These are phyloP conservation scores for Aspergillus sp. DNA, from an alignment of 2,329 filamentous ascomycete genomes.

Conservation along the genomic window DNA sequence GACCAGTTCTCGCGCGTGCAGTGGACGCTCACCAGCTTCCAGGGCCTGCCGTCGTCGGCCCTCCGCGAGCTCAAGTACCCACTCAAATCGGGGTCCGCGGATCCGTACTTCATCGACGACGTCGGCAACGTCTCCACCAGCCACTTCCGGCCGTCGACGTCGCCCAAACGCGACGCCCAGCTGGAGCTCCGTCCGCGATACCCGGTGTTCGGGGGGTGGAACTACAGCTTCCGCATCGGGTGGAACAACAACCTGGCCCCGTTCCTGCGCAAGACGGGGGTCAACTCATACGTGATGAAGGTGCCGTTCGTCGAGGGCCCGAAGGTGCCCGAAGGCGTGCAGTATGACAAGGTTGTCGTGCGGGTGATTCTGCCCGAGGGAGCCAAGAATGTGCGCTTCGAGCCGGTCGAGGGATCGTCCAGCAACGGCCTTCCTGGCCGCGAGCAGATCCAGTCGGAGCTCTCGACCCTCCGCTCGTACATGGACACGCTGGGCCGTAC, in stretches of 20 bases:
- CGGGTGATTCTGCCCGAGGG: conserved; percentile 86
- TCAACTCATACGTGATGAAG: conserved; percentile 71
- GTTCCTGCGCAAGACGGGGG: conserved; percentile 56
- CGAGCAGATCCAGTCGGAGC: conserved; percentile 43
- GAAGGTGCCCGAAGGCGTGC: conserved; percentile 72
- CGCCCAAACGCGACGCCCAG: conserved; percentile 64
- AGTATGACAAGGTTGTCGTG: conserved; percentile 72
- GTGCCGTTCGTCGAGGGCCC: conserved; percentile 91
- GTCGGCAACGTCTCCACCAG: conserved; percentile 97
- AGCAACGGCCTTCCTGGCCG: conserved; percentile 59
- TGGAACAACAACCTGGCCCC: conserved; percentile 82
- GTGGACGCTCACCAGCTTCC: conserved; percentile 64
- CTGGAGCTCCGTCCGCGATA: conserved; percentile 90
- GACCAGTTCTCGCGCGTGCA: conserved; percentile 66
- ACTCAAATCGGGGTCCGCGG: conserved; percentile 66
- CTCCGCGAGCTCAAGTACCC: conserved; percentile 75
- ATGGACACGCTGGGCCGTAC: conserved; percentile 90
- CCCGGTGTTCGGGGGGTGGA: conserved; percentile 96
- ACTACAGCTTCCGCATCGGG: conserved; percentile 91
- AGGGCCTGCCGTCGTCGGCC: conserved; percentile 66
- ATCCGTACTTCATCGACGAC: conserved; percentile 90
- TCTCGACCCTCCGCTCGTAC: conserved; percentile 70
- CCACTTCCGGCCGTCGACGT: conserved; percentile 56
- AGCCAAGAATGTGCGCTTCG: conserved; percentile 52
- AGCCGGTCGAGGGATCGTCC: conserved; percentile 63